Evolutionary conservation across 2,329 filamentous ascomycete species (phyloP).

Genomic region (Curvularia lunata): DNA sequence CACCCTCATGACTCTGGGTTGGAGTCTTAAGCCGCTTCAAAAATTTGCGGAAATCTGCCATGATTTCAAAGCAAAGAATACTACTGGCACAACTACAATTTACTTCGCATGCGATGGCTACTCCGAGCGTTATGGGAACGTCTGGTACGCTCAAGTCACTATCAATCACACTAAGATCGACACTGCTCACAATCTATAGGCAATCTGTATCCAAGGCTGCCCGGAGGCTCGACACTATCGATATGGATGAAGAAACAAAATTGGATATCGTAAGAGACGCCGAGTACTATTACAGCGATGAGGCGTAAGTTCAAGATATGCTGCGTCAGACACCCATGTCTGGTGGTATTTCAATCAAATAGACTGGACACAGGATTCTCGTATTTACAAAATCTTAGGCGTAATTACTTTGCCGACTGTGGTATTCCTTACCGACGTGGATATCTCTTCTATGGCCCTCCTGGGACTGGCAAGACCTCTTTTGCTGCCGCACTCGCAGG

Average conservation of each 20-base stretch:
- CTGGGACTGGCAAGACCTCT: slow-evolving; percentile 51
- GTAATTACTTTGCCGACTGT: slow-evolving; percentile 44
- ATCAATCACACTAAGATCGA: too few relatives aligned
- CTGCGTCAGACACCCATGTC: background rate
- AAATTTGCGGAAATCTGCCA: slow-evolving; percentile 33
- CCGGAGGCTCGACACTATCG: slow-evolving; percentile 40
- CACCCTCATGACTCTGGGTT: slow-evolving; percentile 35
- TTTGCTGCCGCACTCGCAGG: slow-evolving; percentile 49
- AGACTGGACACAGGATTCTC: background rate
- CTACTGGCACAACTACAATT: slow-evolving; percentile 33
- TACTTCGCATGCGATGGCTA: slow-evolving; percentile 35
- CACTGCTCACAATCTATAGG: slow-evolving; percentile 3
- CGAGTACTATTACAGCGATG: slow-evolving; percentile 47
- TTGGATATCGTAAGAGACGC: slow-evolving; percentile 44
- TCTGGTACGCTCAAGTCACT: slow-evolving; percentile 14
- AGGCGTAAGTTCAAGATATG: slow-evolving; percentile 12
- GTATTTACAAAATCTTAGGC: background rate
- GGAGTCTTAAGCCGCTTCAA: slow-evolving; percentile 35
- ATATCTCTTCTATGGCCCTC: slow-evolving; percentile 51
- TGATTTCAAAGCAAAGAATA: slow-evolving; percentile 28
- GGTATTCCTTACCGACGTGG: slow-evolving; percentile 46
- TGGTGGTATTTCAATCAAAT: background rate
- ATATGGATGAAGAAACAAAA: slow-evolving; percentile 40
- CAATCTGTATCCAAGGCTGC: slow-evolving; percentile 33
- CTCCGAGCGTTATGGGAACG: slow-evolving; percentile 15